A percentile compares a stretch with the other conserved stretches of the same genome.
These are phyloP conservation scores for Cyberlindnera xylosilytica DNA, from an alignment of 805 yeast genomes.

Conservation along the genomic window DNA sequence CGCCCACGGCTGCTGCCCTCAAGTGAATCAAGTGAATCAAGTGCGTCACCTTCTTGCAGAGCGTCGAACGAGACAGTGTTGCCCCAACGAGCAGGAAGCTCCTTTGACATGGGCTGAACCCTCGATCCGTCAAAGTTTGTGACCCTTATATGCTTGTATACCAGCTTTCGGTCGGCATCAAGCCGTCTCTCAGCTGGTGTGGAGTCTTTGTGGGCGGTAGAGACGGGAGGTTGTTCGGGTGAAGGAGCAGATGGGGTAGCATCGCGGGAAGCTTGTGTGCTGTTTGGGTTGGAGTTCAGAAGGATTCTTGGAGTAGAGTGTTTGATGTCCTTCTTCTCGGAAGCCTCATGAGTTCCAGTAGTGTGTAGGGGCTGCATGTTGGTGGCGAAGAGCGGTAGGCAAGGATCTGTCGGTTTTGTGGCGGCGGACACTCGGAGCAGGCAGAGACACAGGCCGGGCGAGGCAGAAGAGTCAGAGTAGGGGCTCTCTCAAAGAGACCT, in stretches of 20 bases:
- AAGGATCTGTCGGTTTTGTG: too few species aligned
- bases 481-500: too few species aligned
- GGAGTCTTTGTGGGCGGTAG: too few species aligned
- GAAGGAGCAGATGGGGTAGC: too few species aligned
- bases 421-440: too few species aligned
- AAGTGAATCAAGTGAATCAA: background rate
- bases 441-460: too few species aligned
- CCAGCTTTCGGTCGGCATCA: background rate
- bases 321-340: background rate
- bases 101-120: background rate
- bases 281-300: conserved; percentile 8
- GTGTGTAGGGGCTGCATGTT: background rate
- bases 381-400: too few species aligned
- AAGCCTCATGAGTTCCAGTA: too few species aligned
- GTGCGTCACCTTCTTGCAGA: background rate
- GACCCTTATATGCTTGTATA: background rate
- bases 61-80: conserved; percentile 5
- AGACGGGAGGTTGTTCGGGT: too few species aligned
- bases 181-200: background rate
- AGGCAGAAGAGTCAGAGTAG: too few species aligned
- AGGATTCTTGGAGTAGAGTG: conserved; percentile 6
- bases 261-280: background rate
- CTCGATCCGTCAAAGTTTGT: background rate
- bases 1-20: background rate
- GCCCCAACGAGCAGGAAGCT: background rate